Percentiles rank a stretch among this genome's conserved stretches.
Conservation (phyloP, 192 early-diverging fungal genomes). For the Entomortierella beljakovae region DNA sequence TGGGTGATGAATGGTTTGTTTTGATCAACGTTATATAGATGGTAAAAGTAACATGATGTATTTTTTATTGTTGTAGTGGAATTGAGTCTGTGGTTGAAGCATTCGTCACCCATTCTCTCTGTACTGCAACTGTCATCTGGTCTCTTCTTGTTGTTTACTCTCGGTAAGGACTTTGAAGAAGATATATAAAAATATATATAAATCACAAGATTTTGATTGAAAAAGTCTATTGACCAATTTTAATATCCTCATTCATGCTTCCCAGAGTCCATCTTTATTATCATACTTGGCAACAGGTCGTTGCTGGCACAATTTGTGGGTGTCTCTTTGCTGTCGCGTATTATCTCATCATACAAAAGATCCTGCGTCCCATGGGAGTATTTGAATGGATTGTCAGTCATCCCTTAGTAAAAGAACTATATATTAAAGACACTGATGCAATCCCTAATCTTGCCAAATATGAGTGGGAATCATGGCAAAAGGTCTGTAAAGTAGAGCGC, state of each 20-base stretch:
- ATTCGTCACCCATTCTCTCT: constrained; percentile 13
- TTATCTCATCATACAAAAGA: constrained; percentile 55
- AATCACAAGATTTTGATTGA: no score
- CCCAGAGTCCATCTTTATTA: constrained; percentile 76
- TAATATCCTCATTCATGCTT: constrained; percentile 4
- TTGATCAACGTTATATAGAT: background rate
- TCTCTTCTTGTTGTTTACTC: constrained; percentile 61
- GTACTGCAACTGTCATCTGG: constrained; percentile 29
- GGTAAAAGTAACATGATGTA: background rate
- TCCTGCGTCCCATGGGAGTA: constrained; percentile 55
- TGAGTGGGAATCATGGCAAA: constrained; percentile 65
- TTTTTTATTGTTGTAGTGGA: background rate
- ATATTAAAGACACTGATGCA: constrained; percentile 60
- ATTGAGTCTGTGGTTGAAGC: constrained; percentile 2
- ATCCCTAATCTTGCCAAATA: constrained; percentile 59
- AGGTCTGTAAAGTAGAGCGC: background rate
- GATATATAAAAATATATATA: no score
- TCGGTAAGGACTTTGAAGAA: constrained; percentile 17
- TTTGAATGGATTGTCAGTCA: constrained; percentile 57
- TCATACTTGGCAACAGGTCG: constrained; percentile 80
- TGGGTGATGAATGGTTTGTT: background rate
- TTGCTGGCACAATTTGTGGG: constrained; percentile 71
- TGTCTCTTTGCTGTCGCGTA: constrained; percentile 66
- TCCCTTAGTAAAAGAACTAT: constrained; percentile 50
- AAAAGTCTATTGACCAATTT: no score